phyloP scores from a whole-genome alignment of 495 filamentous ascomycete genomes.

The Podospora comata region DNA sequence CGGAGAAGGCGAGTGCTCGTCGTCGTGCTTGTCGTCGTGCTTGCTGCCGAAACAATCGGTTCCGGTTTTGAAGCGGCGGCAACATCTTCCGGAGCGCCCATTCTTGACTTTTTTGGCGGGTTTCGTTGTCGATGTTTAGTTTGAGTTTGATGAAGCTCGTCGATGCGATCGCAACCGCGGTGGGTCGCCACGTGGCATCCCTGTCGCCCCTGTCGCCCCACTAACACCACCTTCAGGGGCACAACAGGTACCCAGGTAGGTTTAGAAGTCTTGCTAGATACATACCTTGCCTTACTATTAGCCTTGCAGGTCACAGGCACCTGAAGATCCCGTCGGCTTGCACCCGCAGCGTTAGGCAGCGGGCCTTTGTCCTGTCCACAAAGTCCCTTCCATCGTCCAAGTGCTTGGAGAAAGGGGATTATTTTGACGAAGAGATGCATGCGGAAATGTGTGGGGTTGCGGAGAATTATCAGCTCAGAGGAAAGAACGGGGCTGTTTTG shows the following conservation, averaged over 20 bases:
- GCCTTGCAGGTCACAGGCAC: background rate
- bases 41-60: background rate
- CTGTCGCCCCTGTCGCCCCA: background rate
- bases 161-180: background rate
- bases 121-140: background rate
- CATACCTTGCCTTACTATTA: no score
- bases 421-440: background rate
- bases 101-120: background rate
- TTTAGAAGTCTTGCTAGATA: no score
- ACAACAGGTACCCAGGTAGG: background rate
- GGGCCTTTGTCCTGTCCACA: no score
- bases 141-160: background rate
- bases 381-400: no score
- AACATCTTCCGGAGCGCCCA: background rate
- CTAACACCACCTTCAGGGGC: background rate
- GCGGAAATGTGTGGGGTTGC: background rate
- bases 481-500: background rate
- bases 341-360: no score
- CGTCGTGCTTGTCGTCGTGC: background rate
- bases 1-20: conserved; percentile 33
- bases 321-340: background rate
- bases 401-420: background rate
- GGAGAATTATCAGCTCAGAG: background rate
- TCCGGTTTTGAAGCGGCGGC: background rate
- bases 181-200: conserved; percentile 1